Evolutionary conservation across 768 basidiomycete species (phyloP).

Genomic region (Russula sp.): DNA sequence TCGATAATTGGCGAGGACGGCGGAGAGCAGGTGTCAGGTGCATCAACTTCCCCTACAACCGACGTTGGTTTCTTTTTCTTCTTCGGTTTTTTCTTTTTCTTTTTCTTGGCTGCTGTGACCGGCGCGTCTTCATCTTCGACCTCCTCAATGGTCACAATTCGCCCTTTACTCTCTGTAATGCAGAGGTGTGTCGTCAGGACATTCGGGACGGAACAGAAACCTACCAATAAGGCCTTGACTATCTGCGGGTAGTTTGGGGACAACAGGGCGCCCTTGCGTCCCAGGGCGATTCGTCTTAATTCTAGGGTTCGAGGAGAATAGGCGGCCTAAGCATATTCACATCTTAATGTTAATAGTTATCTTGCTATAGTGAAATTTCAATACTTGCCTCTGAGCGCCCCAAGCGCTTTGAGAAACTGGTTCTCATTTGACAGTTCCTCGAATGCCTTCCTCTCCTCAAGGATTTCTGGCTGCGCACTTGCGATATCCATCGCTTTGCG

Average conservation of each 20-base stretch:
- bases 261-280: background rate
- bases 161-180: conserved; percentile 28
- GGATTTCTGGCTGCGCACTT: conserved; percentile 50
- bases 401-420: conserved; percentile 72
- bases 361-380: background rate
- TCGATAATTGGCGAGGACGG: conserved; percentile 21
- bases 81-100: conserved; percentile 72
- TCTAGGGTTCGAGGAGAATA: conserved; percentile 39
- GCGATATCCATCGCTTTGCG: conserved; percentile 71
- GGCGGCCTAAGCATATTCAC: conserved; percentile 43
- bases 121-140: conserved; percentile 63
- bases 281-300: conserved; percentile 14
- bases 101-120: conserved; percentile 43
- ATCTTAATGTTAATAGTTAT: background rate
- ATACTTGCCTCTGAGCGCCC: conserved; percentile 59
- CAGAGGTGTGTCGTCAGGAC: background rate
- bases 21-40: conserved; percentile 24
- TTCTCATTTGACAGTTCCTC: conserved; percentile 58
- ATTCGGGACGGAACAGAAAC: background rate
- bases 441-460: conserved; percentile 41
- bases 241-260: background rate
- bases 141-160: conserved; percentile 59
- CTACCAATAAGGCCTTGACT: background rate
- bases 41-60: conserved; percentile 23
- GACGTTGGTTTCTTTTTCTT: conserved; percentile 50